A percentile compares a stretch with the other conserved stretches of the same genome.
Conservation (phyloP, 495 filamentous ascomycete species). For the Hypoxylon cercidicola region DNA sequence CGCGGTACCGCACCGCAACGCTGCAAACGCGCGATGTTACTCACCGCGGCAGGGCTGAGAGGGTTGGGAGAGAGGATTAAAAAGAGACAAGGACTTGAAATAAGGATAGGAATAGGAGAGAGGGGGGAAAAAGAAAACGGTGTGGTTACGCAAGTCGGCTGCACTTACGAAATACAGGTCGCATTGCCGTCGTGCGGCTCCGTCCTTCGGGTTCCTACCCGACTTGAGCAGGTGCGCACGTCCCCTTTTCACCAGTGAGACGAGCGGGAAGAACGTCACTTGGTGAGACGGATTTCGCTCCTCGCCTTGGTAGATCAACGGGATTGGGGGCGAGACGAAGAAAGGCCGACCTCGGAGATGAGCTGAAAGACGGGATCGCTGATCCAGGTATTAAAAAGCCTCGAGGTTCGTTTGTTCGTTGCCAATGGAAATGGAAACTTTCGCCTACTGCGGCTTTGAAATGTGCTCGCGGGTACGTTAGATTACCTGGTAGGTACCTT, state of each 20-base stretch:
- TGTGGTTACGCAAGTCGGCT: constrained; percentile 37
- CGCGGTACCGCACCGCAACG: constrained; percentile 12
- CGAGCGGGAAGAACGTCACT: not conserved
- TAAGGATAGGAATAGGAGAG: not conserved
- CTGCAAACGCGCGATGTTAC: constrained; percentile 26
- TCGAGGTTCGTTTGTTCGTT: not conserved
- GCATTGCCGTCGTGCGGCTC: constrained; percentile 22
- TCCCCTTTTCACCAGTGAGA: not conserved
- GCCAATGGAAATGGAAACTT: constrained; percentile 14
- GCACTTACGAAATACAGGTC: constrained; percentile 31
- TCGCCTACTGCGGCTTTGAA: constrained; percentile 5
- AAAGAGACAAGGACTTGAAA: constrained; percentile 5
- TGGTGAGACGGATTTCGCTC: not conserved
- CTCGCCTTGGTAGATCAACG: too few relatives aligned
- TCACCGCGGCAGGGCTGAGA: constrained; percentile 27
- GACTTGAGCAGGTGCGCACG: constrained; percentile 30
- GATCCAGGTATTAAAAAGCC: not conserved
- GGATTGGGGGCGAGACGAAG: too few relatives aligned
- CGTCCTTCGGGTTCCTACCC: constrained; percentile 34
- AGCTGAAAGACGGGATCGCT: constrained; percentile 9
- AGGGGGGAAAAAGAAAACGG: constrained; percentile 5
- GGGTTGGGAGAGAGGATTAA: not conserved
- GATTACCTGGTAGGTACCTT: not conserved
- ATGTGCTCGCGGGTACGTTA: constrained; percentile 2
- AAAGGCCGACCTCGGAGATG: constrained; percentile 28